Percentiles rank a stretch among this genome's conserved stretches.
phyloP scores from a whole-genome alignment of 345 rosid species.

The Bruguiera sexangula region DNA sequence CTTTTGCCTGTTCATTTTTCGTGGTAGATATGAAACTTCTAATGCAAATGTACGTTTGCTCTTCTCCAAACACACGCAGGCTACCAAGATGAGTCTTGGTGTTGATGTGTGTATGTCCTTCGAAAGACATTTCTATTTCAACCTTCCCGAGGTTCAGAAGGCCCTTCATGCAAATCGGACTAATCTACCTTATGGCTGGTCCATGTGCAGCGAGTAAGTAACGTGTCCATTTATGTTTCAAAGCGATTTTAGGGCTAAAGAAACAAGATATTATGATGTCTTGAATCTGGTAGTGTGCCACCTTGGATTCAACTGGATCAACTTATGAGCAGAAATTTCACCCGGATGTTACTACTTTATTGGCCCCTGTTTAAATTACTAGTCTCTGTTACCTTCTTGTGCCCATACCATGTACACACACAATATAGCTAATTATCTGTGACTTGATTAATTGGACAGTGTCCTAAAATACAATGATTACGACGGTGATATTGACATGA shows the following conservation, averaged over 20 bases:
- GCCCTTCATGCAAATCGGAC: constrained; percentile 91
- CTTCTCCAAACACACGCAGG: constrained; percentile 34
- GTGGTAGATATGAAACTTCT: neutral
- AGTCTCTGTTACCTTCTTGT: neutral
- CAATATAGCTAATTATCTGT: neutral
- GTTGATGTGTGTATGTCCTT: constrained; percentile 77
- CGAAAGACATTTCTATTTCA: constrained; percentile 67
- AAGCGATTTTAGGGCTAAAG: no score
- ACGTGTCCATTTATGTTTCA: neutral
- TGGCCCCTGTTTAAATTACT: neutral
- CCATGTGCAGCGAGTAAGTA: constrained; percentile 77
- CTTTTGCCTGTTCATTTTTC: neutral
- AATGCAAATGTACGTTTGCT: neutral
- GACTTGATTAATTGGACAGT: constrained; percentile 33
- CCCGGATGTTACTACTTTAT: neutral
- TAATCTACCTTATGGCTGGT: constrained; percentile 56
- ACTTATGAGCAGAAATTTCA: no score
- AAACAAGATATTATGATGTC: no score
- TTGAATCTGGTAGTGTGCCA: no score
- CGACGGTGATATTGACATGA: constrained; percentile 63
- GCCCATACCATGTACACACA: neutral
- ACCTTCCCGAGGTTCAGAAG: constrained; percentile 82
- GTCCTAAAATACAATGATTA: constrained; percentile 47
- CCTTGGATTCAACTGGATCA: no score
- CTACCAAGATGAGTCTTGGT: constrained; percentile 68